phyloP scores from a whole-genome alignment of 192 early-diverging fungal species.

The Coemansia sp. region DNA sequence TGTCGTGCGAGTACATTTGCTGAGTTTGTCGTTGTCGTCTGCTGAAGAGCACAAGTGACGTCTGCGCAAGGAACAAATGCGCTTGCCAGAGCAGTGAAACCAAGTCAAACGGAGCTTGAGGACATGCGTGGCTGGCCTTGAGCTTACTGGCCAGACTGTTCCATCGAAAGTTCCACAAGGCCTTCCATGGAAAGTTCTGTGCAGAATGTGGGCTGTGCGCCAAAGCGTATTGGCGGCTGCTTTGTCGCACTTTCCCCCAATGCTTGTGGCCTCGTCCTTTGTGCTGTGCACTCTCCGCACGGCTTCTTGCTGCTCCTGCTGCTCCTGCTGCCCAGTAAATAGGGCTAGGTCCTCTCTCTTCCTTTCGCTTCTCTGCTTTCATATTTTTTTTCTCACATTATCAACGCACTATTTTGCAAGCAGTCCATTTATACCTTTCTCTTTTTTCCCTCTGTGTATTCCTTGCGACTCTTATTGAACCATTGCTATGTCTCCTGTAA shows the following conservation, averaged over 20 bases:
- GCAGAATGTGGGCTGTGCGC: slow-evolving; percentile 15
- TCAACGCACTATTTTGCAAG: background rate
- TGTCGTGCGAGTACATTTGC: background rate
- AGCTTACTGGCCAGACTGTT: slow-evolving; percentile 4
- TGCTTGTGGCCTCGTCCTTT: slow-evolving; percentile 13
- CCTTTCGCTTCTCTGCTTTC: slow-evolving; percentile 5
- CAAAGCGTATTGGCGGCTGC: slow-evolving; percentile 6
- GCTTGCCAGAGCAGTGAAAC: background rate
- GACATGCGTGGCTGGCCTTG: background rate
- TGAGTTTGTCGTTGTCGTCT: background rate
- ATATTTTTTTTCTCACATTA: background rate
- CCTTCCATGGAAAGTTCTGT: slow-evolving; percentile 9
- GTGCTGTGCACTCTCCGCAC: slow-evolving; percentile 5
- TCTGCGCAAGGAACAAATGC: background rate
- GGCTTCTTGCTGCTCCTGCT: background rate
- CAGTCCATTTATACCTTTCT: background rate
- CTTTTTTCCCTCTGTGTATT: background rate
- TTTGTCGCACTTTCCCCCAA: slow-evolving; percentile 7
- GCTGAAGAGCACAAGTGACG: background rate
- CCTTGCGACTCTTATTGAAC: slow-evolving; percentile 5
- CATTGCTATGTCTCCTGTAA: slow-evolving; percentile 27
- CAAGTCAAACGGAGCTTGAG: background rate
- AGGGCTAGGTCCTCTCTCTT: slow-evolving; percentile 1
- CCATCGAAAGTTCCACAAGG: slow-evolving; percentile 3
- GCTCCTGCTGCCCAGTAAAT: background rate